Evolutionary conservation across 1,284 basidiomycete species (phyloP).

Genomic region (Trametes sp.): DNA sequence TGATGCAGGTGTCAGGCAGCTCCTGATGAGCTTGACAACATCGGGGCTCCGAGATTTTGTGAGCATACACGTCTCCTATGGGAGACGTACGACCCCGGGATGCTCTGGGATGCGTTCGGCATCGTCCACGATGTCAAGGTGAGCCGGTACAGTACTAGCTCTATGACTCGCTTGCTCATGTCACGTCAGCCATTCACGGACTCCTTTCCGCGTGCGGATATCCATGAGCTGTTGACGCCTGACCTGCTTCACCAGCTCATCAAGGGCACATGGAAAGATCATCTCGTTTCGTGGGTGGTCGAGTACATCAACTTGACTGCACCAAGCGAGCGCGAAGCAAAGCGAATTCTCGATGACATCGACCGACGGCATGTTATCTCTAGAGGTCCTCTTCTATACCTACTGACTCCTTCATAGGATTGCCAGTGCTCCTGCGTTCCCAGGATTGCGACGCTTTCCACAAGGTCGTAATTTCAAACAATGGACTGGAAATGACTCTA

Average conservation of each 20-base stretch:
- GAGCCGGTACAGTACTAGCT: not conserved
- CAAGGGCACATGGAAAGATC: constrained; percentile 11
- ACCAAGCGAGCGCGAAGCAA: not conserved
- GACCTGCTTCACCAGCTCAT: constrained; percentile 18
- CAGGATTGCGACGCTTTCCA: constrained; percentile 23
- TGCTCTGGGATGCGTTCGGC: constrained; percentile 2
- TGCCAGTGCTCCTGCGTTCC: constrained; percentile 21
- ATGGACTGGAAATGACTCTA: constrained; percentile 34
- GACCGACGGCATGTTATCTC: constrained; percentile 25
- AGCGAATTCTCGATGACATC: constrained; percentile 23
- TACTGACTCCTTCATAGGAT: not conserved
- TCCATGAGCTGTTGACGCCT: constrained; percentile 10
- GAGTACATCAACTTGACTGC: constrained; percentile 2
- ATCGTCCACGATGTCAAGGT: not conserved
- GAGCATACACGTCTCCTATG: not conserved
- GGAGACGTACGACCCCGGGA: not conserved
- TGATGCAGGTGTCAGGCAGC: too few relatives aligned
- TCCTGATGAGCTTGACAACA: too few relatives aligned
- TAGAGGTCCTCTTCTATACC: not conserved
- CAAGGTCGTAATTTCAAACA: constrained; percentile 31
- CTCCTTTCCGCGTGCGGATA: constrained; percentile 17
- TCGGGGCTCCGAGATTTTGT: not conserved
- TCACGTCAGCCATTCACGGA: constrained; percentile 19
- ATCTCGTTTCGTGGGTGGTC: constrained; percentile 8
- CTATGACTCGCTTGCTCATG: too few relatives aligned